Conservation (phyloP, 2,329 filamentous ascomycete genomes). For the Myriosclerotinia duriaeana region DNA sequence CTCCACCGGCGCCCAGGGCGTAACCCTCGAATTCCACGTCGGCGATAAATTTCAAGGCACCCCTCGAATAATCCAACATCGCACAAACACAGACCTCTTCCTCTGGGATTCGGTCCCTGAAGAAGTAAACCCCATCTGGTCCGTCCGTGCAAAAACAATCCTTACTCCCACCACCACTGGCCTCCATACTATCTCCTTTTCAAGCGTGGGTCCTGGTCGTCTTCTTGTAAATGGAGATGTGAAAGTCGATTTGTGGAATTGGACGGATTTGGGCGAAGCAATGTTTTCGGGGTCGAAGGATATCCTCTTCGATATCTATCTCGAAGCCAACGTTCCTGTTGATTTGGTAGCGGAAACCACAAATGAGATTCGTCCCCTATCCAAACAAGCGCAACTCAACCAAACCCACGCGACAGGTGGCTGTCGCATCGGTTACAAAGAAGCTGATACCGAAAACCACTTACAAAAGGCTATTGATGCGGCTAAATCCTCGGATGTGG, state of each 20-base stretch:
- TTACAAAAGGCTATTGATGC: constrained; percentile 64
- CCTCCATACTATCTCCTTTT: constrained; percentile 65
- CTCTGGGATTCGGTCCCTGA: constrained; percentile 68
- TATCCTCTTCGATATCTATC: constrained; percentile 59
- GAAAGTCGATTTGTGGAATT: constrained; percentile 65
- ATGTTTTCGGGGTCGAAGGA: constrained; percentile 70
- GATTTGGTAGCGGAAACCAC: constrained; percentile 65
- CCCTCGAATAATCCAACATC: constrained; percentile 56
- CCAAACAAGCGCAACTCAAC: constrained; percentile 57
- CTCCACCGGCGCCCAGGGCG: constrained; percentile 57
- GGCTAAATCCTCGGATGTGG: constrained; percentile 63
- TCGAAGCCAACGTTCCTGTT: constrained; percentile 58
- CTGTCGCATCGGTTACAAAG: constrained; percentile 69
- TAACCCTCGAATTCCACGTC: constrained; percentile 63
- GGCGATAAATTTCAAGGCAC: constrained; percentile 62
- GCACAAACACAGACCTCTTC: constrained; percentile 65
- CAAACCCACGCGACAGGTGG: constrained; percentile 65
- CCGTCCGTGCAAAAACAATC: constrained; percentile 50
- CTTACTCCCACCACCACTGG: constrained; percentile 60
- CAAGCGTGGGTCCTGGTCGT: constrained; percentile 63
- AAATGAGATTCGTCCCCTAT: constrained; percentile 61
- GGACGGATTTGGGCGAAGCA: constrained; percentile 67
- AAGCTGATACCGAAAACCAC: constrained; percentile 59
- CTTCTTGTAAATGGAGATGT: constrained; percentile 60
- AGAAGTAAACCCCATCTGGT: constrained; percentile 62